A percentile compares a stretch with the other conserved stretches of the same genome.
Conservation (phyloP, 2,329 filamentous ascomycete species). For the Orbilia ellipsospora region DNA sequence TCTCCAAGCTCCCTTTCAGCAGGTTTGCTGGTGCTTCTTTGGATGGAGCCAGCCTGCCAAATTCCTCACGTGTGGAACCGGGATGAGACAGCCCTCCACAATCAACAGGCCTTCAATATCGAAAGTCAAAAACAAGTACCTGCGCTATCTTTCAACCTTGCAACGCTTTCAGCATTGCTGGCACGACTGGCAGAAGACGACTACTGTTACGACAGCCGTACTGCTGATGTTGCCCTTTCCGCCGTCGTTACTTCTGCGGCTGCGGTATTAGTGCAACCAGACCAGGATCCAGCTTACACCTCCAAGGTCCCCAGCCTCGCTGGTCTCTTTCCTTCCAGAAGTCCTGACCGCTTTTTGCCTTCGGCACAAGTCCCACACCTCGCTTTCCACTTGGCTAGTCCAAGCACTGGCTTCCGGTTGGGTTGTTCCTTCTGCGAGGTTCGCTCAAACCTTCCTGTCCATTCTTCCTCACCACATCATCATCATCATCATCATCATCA, state of each 20-base stretch:
- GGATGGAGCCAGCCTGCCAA: constrained; percentile 50
- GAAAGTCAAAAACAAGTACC: constrained; percentile 22
- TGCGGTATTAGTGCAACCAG: constrained; percentile 38
- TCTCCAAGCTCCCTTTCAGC: constrained; percentile 15
- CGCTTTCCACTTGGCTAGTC: constrained; percentile 2
- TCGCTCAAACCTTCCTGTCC: constrained; percentile 22
- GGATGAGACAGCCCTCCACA: constrained; percentile 42
- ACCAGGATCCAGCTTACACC: constrained; percentile 47
- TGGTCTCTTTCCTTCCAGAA: constrained; percentile 28
- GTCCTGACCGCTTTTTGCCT: constrained; percentile 14
- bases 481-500: constrained; percentile 45
- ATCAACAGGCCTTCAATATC: constrained; percentile 1
- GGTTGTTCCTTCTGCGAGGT: constrained; percentile 37
- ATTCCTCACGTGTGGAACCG: constrained; percentile 51
- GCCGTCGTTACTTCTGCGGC: constrained; percentile 30
- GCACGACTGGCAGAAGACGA: constrained; percentile 11
- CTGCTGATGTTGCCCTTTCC: constrained; percentile 18
- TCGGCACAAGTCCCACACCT: constrained; percentile 20
- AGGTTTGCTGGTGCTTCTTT: constrained; percentile 30
- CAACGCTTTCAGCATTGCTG: constrained; percentile 28
- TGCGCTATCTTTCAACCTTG: constrained; percentile 37
- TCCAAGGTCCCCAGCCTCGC: constrained; percentile 13
- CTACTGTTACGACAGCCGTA: neutral
- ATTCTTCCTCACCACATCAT: constrained; percentile 31
- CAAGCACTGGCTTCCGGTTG: constrained; percentile 27